A percentile compares a stretch with the other conserved stretches of the same genome.
phyloP scores from a whole-genome alignment of 139 green algal species.

The Prasinococcaceae sp. region DNA sequence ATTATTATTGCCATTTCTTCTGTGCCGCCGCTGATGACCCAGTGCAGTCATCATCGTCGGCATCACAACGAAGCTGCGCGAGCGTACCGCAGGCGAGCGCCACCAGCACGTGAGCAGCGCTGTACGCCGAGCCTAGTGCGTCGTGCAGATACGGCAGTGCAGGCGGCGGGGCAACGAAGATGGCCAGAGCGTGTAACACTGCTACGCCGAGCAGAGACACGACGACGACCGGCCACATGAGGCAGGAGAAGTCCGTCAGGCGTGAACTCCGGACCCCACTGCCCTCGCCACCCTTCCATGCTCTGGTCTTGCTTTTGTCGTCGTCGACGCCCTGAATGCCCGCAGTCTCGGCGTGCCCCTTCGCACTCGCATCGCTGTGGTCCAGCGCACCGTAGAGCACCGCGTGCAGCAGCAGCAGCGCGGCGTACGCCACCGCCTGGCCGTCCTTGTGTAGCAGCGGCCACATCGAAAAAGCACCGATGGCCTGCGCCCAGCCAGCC shows the following conservation, averaged over 20 bases:
- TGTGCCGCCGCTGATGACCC: too few relatives aligned
- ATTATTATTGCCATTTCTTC: too few relatives aligned
- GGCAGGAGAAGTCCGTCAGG: neutral
- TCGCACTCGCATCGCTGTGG: too few relatives aligned
- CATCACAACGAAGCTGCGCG: too few relatives aligned
- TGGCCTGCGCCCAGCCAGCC: constrained; percentile 34
- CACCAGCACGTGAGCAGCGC: too few relatives aligned
- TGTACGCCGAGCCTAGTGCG: constrained; percentile 14
- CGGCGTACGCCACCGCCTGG: constrained; percentile 46
- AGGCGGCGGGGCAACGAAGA: constrained; percentile 1
- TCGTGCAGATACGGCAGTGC: constrained; percentile 15
- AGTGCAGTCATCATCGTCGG: too few relatives aligned
- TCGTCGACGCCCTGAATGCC: too few relatives aligned
- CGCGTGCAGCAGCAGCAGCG: constrained; percentile 8
- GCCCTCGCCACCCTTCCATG: neutral
- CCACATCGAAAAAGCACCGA: constrained; percentile 69
- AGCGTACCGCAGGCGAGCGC: too few relatives aligned
- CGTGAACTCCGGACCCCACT: neutral
- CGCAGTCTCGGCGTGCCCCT: too few relatives aligned
- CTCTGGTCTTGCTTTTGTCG: too few relatives aligned
- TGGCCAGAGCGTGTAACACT: neutral
- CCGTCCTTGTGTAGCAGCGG: constrained; percentile 76
- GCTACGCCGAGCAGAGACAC: neutral
- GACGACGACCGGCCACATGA: neutral
- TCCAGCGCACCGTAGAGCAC: neutral